A percentile compares a stretch with the other conserved stretches of the same genome.
phyloP scores from a whole-genome alignment of 441 rosid genomes.

The Pelargonium cotyledonis region DNA sequence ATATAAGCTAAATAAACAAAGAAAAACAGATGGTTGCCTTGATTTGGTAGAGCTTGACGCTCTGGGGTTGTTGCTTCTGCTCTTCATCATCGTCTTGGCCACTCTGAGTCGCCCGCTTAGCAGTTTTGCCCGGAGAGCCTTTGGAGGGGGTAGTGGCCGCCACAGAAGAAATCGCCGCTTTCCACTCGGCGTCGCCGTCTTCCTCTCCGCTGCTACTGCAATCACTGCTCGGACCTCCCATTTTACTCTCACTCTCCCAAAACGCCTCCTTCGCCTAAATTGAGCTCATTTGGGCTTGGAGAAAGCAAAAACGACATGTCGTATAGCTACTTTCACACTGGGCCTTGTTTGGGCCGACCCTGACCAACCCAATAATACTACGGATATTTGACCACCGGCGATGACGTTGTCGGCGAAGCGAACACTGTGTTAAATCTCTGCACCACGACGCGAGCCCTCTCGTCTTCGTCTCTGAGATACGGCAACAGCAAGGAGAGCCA shows the following conservation, averaged over 20 bases:
- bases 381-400: not conserved
- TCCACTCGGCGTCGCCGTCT: conserved; percentile 67
- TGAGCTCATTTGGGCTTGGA: no score
- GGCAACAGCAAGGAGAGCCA: not conserved
- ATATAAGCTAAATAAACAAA: not conserved
- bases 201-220: conserved; percentile 65
- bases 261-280: not conserved
- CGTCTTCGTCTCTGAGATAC: not conserved
- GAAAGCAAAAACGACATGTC: not conserved
- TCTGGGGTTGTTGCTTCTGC: conserved; percentile 35
- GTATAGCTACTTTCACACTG: not conserved
- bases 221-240: conserved; percentile 29
- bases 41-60: conserved; percentile 62
- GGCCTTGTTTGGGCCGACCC: conserved; percentile 1
- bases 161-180: conserved; percentile 63
- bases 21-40: conserved; percentile 38
- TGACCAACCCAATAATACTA: not conserved
- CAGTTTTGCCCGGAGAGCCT: conserved; percentile 3
- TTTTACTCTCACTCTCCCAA: not conserved
- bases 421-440: not conserved
- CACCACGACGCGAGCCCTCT: not conserved
- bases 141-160: conserved; percentile 38
- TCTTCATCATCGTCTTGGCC: conserved; percentile 21
- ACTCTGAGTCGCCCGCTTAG: conserved; percentile 20
- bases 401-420: conserved; percentile 4